Evolutionary conservation across 495 filamentous ascomycete species (phyloP), one percentile per base, ranked within the genome.

Genomic region (Hapsidospora chrysogenum): DNA sequence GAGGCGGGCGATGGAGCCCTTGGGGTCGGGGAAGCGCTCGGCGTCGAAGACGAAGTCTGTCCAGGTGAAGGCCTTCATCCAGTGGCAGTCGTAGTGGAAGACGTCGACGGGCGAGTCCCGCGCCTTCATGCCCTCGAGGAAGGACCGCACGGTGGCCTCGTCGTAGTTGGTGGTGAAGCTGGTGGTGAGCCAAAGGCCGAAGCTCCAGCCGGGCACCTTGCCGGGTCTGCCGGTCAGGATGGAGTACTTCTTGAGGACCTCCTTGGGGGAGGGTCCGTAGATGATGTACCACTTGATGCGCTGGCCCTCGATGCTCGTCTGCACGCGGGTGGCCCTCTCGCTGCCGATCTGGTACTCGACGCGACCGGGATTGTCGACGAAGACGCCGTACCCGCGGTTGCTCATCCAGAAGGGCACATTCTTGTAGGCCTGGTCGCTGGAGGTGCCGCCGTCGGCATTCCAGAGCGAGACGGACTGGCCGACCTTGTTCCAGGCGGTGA

Each of bases 391-490:
- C 1, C 75, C 75, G 10, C 61, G 57, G 1, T 70, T 77, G 38
- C 70, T 77, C 22, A 82, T 53, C 50, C 74, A 80, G 50, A 81
- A 81, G 2, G 74, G 68, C 5, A 81, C 61, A 44, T 81, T 82
- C 54, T 81, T 81, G 48, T 84, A 84, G 0, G 75, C 74, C 39
- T 79, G 64, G 33, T 81, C 76, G 13, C 65, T 72, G 0, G 67
- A 74, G 13, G 78, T 81, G 7, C 76, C 77, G 2, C 78, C 77
- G 42, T 84, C 77, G 21, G 72, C 70, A 38, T 81, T 80, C 74
- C 76, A 80, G 14, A 82, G 64, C 35, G 66, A 63, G 2, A 84
- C 59, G 3, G 57, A 61, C 49, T 81, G 75, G 7, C 77, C 77
- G 21, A 79, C 74, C 48, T 78, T 79, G 41, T 73, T 72, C 37